Evolutionary conservation across 441 rosid species (phyloP).

Genomic region (Populus tomentosa): DNA sequence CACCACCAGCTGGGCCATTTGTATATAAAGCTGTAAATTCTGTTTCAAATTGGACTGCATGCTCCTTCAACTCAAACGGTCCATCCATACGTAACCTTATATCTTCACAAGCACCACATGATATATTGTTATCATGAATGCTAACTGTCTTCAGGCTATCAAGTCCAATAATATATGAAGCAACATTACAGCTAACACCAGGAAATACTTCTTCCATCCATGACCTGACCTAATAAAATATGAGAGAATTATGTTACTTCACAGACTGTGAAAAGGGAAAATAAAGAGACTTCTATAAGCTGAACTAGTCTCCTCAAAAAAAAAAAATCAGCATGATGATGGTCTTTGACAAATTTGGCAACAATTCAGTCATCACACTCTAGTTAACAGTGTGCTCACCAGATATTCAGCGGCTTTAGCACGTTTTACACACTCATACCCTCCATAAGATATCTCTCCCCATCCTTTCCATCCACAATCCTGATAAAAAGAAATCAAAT

Average conservation of each 20-base stretch:
- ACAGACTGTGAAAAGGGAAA: neutral
- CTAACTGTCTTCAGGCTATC: constrained; percentile 72
- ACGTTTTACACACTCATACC: constrained; percentile 61
- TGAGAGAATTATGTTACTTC: constrained; percentile 2
- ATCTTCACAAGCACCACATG: constrained; percentile 38
- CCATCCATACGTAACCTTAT: constrained; percentile 86
- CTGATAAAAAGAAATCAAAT: constrained; percentile 29
- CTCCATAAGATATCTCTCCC: constrained; percentile 98
- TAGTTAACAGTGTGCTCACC: constrained; percentile 34
- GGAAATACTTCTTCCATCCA: constrained; percentile 85
- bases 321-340: neutral
- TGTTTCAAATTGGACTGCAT: constrained; percentile 53
- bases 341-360: neutral
- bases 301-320: constrained; percentile 10
- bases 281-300: neutral
- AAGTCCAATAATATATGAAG: constrained; percentile 73
- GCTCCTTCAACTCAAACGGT: constrained; percentile 60
- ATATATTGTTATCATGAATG: constrained; percentile 18
- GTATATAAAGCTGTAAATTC: constrained; percentile 86
- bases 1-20: constrained; percentile 97
- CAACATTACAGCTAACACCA: constrained; percentile 38
- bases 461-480: constrained; percentile 91
- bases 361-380: constrained; percentile 1
- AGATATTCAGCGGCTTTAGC: constrained; percentile 85
- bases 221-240: constrained; percentile 60